Conservation (phyloP, 257 asterid genomes). For the Scutellaria galericulata region DNA sequence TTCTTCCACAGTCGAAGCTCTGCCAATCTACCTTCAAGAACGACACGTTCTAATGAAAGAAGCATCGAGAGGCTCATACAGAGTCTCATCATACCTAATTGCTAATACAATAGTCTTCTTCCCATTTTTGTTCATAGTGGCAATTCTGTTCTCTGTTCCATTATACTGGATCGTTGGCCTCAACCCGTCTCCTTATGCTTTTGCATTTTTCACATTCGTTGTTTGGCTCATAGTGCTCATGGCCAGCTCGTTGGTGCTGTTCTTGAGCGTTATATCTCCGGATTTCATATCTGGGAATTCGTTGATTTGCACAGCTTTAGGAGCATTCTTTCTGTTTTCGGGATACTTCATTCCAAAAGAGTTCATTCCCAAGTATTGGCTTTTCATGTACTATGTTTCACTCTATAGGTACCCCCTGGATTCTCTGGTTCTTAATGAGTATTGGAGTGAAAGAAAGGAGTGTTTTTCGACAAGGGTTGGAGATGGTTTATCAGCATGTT, state of each 20-base stretch:
- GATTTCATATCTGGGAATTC: conserved; percentile 91
- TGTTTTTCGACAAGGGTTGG: conserved; percentile 58
- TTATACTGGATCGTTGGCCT: conserved; percentile 85
- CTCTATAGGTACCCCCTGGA: conserved; percentile 88
- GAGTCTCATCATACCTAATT: conserved; percentile 74
- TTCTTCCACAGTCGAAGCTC: conserved; percentile 90
- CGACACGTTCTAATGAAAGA: conserved; percentile 76
- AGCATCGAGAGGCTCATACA: conserved; percentile 81
- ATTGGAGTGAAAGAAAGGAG: conserved; percentile 66
- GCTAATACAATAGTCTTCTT: conserved; percentile 76
- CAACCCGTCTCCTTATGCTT: conserved; percentile 73
- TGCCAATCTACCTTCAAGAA: conserved; percentile 89
- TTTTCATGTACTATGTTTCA: conserved; percentile 86
- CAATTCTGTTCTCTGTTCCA: conserved; percentile 76
- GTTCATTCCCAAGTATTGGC: conserved; percentile 81
- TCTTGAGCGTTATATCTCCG: conserved; percentile 77
- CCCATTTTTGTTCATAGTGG: conserved; percentile 74
- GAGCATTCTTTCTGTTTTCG: conserved; percentile 83
- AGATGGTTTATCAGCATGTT: conserved; percentile 41
- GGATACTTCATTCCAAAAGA: conserved; percentile 88
- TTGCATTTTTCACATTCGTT: conserved; percentile 58
- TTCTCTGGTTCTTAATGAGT: conserved; percentile 69
- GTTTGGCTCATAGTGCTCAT: conserved; percentile 86
- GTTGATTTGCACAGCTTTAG: conserved; percentile 76
- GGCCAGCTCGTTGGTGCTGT: conserved; percentile 89